Base-by-base conservation (phyloP, 805 yeast genomes). In the Jamesozyma hellenica region DNA sequence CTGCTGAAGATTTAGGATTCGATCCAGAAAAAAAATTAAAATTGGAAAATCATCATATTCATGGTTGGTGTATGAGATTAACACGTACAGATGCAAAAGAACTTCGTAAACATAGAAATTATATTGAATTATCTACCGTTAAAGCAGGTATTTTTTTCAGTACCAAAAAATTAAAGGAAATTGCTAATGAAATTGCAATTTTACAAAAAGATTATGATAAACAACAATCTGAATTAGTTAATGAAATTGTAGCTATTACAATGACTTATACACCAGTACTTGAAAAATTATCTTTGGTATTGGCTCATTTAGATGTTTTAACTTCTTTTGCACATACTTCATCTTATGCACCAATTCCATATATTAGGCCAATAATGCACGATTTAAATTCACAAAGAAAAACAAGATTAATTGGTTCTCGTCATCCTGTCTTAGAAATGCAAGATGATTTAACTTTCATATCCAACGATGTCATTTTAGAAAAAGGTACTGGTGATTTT, bases 81-180 rank as follows among this genome's bases (percentile, higher is more conserved):
- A 92, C 98, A 1, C 74, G 98, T 59, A 79, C 76, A 41, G 97
- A 92, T 53, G 88, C 95, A 2, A 69, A 81, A 10, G 79, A 82
- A 16, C 67, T 92, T 42, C 74, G 97, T 50, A 55, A 59, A 33
- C 56, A 54, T 21, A 68, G 67, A 41, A 70, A 74, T 30, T 88
- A 79, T 56, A 71, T 71, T 38, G 96, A 92, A 58, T 66, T 90
- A 33, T 83, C 87, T 38, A 90, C 96, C 0, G 94, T 86, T 25
- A 92, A 92, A 57, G 95, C 96, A 2, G 99, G 99, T 42, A 90
- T 90, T 4, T 86, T 71, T 58, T 92, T 92, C 67, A 86, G 95
- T 9, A 85, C 95, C 1, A 60, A 66, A 32, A 70, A 71, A 45
- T 66, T 92, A 49, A 68, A 74, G 32, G 67, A 70, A n/a, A 65